phyloP scores from a whole-genome alignment of 768 basidiomycete species.

The Macrolepiota albuminosa region DNA sequence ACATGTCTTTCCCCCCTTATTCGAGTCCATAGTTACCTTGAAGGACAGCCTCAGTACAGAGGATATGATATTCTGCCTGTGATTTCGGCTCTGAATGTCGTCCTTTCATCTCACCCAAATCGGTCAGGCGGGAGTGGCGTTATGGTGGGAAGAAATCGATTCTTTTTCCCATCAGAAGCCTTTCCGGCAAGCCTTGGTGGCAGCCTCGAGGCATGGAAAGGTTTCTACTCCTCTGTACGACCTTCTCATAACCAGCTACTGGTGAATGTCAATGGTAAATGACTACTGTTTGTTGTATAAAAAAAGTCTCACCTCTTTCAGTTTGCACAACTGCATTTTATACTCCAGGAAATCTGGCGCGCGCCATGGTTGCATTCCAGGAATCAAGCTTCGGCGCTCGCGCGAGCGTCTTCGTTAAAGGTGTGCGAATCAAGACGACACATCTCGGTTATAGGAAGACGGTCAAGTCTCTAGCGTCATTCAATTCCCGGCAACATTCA shows the following conservation, averaged over 20 bases:
- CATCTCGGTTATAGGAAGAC: conserved; percentile 78
- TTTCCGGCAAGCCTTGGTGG: conserved; percentile 50
- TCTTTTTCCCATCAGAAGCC: conserved; percentile 48
- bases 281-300: conserved; percentile 27
- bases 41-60: conserved; percentile 48
- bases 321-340: conserved; percentile 61
- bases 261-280: conserved; percentile 60
- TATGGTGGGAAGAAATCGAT: conserved; percentile 63
- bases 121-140: conserved; percentile 51
- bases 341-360: conserved; percentile 57
- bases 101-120: conserved; percentile 53
- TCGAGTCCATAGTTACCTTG: conserved; percentile 43
- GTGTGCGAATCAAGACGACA: conserved; percentile 58
- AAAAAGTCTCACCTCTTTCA: conserved; percentile 15
- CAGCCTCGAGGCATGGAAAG: conserved; percentile 51
- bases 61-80: conserved; percentile 54
- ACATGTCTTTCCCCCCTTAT: conserved; percentile 25
- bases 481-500: conserved; percentile 40
- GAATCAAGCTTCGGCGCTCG: conserved; percentile 56
- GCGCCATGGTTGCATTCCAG: conserved; percentile 52
- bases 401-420: conserved; percentile 54
- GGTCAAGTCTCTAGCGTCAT: conserved; percentile 48
- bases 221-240: conserved; percentile 58
- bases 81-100: conserved; percentile 60
- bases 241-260: conserved; percentile 52